Evolutionary conservation across 2,329 filamentous ascomycete species (phyloP), one percentile per base, ranked within the genome.

Genomic region (Trichoderma arundinaceum): DNA sequence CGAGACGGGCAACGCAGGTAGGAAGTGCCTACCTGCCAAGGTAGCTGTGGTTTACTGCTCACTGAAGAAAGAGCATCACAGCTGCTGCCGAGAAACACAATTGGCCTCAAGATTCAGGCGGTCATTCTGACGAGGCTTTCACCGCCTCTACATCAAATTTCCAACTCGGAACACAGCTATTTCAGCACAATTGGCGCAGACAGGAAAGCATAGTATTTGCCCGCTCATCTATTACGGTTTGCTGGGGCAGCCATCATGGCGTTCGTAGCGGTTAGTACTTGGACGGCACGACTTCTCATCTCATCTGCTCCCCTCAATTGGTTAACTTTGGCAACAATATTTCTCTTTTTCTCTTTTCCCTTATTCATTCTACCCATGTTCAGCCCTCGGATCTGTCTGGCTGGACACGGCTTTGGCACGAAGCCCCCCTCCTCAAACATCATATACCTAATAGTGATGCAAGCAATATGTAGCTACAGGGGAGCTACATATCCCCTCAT

Each of bases 181-280:
- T 28, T 28, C 22, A 4, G 22, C 22, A 28, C 32, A 38, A 7
- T 57, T 33, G 22, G 17, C n/a, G 22, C n/a, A 15, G 48, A 33
- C 32, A 10, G 17, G 19, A 19, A 60, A 60, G 44, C 33, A 33
- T 19, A 39, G n/a, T 49, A 22, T 39, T 39, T 33, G 13, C 33
- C n/a, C 28, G 15, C 12, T 54, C 19, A 19, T 54, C n/a, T 59
- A 59, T 48, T 49, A 59, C 28, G 33, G 43, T 59, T 59, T 49
- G 13, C 56, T 48, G 32, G 56, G 56, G 32, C 43, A 1, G 33
- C 6, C 22, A n/a, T 33, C 43, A 22, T 39, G n/a, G 10, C 35
- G 17, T 41, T 41, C 56, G 28, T 13, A 1, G 17, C 43, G 15
- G 48, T 43, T 59, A 22, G 43, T 59, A 22, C 44, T 17, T 48